Conservation (phyloP, 495 filamentous ascomycete species). For the Baudoinia panamericana region DNA sequence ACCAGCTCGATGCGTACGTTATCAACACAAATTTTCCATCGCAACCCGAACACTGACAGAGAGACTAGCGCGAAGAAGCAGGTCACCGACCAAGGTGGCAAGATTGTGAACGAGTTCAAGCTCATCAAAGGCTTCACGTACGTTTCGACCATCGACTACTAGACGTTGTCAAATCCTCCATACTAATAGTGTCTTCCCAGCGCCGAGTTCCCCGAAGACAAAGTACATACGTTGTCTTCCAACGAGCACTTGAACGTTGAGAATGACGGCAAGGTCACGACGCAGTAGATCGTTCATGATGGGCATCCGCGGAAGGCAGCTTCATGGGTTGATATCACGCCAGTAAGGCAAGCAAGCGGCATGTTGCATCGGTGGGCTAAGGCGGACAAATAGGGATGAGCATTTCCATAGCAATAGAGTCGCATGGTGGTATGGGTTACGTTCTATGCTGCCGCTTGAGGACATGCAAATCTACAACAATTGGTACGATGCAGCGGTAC, state of each 20-base stretch:
- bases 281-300: constrained; percentile 54
- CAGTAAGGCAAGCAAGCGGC: no score
- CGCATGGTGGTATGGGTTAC: no score
- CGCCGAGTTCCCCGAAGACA: constrained; percentile 57
- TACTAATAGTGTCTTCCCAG: constrained; percentile 34
- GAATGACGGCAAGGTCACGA: constrained; percentile 53
- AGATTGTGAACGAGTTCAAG: constrained; percentile 67
- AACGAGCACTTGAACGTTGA: constrained; percentile 68
- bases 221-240: constrained; percentile 45
- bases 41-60: neutral
- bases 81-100: constrained; percentile 57
- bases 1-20: constrained; percentile 51
- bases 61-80: constrained; percentile 64
- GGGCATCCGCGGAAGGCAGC: no score
- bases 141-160: constrained; percentile 23
- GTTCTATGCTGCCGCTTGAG: no score
- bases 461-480: no score
- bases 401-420: no score
- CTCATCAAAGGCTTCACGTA: constrained; percentile 90
- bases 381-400: no score
- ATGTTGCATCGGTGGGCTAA: no score
- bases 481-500: no score
- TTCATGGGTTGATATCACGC: no score
- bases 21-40: neutral
- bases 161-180: neutral